Conservation (phyloP, 768 basidiomycete genomes). For the Suillus alpinus region DNA sequence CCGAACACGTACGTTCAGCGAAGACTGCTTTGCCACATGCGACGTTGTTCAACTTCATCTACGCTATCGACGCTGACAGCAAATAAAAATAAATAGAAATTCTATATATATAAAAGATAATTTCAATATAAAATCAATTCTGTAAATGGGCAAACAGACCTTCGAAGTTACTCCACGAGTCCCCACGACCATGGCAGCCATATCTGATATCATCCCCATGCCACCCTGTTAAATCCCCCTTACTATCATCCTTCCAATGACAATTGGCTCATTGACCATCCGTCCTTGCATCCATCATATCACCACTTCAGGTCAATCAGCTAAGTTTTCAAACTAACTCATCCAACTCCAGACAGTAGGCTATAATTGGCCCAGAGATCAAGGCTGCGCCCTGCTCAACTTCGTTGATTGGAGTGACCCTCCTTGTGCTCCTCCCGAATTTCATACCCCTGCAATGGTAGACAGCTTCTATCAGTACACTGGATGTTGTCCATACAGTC, state of each 20-base stretch:
- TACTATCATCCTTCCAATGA: background rate
- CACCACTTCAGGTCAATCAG: slow-evolving; percentile 1
- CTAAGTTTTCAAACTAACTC: background rate
- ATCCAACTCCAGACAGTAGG: slow-evolving; percentile 3
- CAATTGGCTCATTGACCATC: background rate
- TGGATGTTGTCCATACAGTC: background rate
- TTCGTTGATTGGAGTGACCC: slow-evolving; percentile 1
- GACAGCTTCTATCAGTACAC: background rate
- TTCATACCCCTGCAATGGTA: background rate
- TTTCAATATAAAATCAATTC: background rate
- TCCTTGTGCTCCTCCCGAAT: slow-evolving; percentile 3
- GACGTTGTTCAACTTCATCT: slow-evolving; percentile 2
- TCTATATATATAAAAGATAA: background rate
- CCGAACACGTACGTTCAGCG: slow-evolving; percentile 5
- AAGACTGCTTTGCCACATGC: slow-evolving; percentile 5
- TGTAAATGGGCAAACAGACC: background rate
- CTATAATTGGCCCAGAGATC: slow-evolving; percentile 6
- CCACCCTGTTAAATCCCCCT: background rate
- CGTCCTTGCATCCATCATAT: slow-evolving; percentile 1
- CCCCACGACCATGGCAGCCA: background rate
- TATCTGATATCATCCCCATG: background rate
- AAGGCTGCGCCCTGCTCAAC: background rate
- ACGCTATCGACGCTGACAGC: slow-evolving; percentile 1
- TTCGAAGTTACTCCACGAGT: background rate
- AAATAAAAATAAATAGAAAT: slow-evolving; percentile 6